Base-by-base conservation (phyloP, 345 rosid species). In the Punica granatum region DNA sequence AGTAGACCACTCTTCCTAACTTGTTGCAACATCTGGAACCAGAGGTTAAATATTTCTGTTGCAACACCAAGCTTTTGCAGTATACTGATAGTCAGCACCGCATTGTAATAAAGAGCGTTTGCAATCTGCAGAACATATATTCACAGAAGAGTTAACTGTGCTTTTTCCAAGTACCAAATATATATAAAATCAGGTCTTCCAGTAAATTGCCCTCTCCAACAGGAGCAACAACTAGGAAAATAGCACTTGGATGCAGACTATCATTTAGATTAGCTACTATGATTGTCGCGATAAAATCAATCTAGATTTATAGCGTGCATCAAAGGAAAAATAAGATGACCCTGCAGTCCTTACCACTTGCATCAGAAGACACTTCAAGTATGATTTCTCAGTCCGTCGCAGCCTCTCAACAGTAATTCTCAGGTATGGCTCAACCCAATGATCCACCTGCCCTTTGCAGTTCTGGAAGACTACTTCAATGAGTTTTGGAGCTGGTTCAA, bases 1-100 rank as follows among this genome's bases (percentile, higher is more conserved):
- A 75, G 86, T 25, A 60, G 69, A 51, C 99, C 99, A 83, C 87
- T 92, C 78, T 86, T 95, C 81, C 80, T 90, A 70, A 80, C 86
- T 88, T 92, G 94, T 76, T 90, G 88, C 85, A 95, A 75, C 97
- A 95, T 87, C 79, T 87, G 92, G 78, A 92, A 95, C 99, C 99
- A 95, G 44, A 92, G 88, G 77, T 77, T 80, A 74, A 95, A 95
- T 32, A 90, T 81, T 61, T 86, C 94, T 14, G 84, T 73, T 25
- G 87, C 82, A 75, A 95, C 88, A 72, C 97, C 90, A 64, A 88
- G 86, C 73, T 80, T 95, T 72, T 86, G 89, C 82, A 95, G 75
- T 72, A 92, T 78, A 79, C 83, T 67, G 58, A 95, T 85, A 6
- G 99, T 87, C 85, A 95, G 78, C 26, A 80, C 67, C 64, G 97